Conservation (phyloP, 202 grass and related monocot species). For the Panicum hallii region DNA sequence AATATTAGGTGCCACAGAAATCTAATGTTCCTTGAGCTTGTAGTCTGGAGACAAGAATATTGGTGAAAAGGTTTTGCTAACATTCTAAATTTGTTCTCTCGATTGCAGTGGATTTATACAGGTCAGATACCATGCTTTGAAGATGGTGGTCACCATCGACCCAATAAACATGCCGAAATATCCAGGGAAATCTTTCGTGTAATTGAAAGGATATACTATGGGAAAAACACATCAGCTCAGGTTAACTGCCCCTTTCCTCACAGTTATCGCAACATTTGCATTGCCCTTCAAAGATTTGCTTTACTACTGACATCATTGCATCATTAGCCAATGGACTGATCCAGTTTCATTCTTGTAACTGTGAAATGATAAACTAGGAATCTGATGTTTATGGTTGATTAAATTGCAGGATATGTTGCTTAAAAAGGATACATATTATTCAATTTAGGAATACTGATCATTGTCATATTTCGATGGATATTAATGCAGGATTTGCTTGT, state of each 20-base stretch:
- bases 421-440: slow-evolving; percentile 19
- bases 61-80: slow-evolving; percentile 13
- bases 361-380: not conserved
- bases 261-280: not conserved
- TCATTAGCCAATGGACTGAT: not conserved
- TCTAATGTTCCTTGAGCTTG: slow-evolving; percentile 14
- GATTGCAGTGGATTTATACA: slow-evolving; percentile 86
- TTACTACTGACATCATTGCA: slow-evolving; percentile 9
- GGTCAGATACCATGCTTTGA: slow-evolving; percentile 94
- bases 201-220: slow-evolving; percentile 76
- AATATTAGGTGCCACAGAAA: slow-evolving; percentile 27
- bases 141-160: slow-evolving; percentile 86
- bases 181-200: slow-evolving; percentile 90
- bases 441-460: slow-evolving; percentile 13
- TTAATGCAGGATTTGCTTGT: slow-evolving; percentile 70
- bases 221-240: slow-evolving; percentile 66
- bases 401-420: slow-evolving; percentile 18
- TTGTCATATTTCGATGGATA: slow-evolving; percentile 29
- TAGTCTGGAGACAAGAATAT: not conserved
- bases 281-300: slow-evolving; percentile 5
- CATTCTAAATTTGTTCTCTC: slow-evolving; percentile 20
- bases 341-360: not conserved
- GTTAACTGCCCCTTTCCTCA: slow-evolving; percentile 42
- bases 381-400: slow-evolving; percentile 6
- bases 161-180: slow-evolving; percentile 96